Evolutionary conservation across 129 eudicot genomes (phyloP).

Genomic region (Chrysanthemum seticuspe): DNA sequence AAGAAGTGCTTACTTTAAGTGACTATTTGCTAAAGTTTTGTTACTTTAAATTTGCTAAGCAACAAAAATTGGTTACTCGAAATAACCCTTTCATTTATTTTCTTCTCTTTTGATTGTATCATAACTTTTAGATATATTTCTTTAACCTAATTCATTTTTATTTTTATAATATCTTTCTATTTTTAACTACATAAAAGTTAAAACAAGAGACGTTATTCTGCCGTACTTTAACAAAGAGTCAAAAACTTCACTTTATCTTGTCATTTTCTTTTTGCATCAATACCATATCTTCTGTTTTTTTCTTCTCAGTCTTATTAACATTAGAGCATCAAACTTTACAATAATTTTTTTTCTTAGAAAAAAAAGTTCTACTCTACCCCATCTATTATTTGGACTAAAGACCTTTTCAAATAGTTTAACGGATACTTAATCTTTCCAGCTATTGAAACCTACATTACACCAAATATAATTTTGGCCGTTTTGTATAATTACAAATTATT

Average conservation of each 20-base stretch:
- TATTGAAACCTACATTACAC: conserved; percentile 26
- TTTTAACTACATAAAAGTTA: conserved; percentile 11
- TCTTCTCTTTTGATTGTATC: neutral
- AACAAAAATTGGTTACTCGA: too few relatives aligned
- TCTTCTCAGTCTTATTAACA: conserved; percentile 21
- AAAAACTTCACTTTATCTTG: conserved; percentile 28
- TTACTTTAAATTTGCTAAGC: too few relatives aligned
- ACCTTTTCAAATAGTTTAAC: conserved; percentile 24
- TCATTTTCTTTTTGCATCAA: conserved; percentile 22
- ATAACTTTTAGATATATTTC: neutral
- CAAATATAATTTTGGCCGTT: conserved; percentile 21
- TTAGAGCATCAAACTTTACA: conserved; percentile 32
- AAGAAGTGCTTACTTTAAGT: too few relatives aligned
- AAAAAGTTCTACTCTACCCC: neutral
- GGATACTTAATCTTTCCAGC: conserved; percentile 28
- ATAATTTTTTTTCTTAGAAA: neutral
- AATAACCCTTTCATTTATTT: neutral
- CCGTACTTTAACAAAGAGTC: conserved; percentile 23
- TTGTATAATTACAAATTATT: conserved; percentile 10
- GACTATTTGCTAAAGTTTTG: too few relatives aligned
- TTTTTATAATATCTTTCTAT: conserved; percentile 14
- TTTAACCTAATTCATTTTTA: conserved; percentile 10
- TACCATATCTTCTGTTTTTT: conserved; percentile 21
- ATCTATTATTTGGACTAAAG: conserved; percentile 22
- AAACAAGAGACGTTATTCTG: conserved; percentile 18